Conservation (phyloP, 1,284 basidiomycete species). For the Polyporus tsugae region DNA sequence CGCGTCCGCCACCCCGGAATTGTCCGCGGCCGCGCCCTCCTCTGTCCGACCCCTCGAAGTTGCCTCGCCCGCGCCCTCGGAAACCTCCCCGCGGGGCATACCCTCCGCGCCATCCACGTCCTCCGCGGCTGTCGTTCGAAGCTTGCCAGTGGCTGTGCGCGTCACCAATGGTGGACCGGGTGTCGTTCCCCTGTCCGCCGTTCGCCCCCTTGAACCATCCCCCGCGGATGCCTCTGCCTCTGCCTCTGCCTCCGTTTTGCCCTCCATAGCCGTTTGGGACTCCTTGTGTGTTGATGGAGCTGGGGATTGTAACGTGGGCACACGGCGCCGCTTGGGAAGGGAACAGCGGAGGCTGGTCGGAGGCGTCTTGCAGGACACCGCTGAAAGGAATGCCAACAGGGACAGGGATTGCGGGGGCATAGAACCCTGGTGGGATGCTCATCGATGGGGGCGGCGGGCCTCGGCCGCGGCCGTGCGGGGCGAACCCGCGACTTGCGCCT, state of each 20-base stretch:
- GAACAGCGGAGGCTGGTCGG: neutral
- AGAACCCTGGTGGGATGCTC: neutral
- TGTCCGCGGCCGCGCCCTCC: neutral
- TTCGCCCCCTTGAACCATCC: constrained; percentile 3
- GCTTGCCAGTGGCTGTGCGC: neutral
- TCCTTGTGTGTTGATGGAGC: neutral
- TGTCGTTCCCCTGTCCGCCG: neutral
- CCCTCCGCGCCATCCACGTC: constrained; percentile 1
- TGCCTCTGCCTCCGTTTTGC: neutral
- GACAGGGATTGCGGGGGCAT: neutral
- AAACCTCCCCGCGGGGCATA: neutral
- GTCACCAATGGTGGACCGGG: neutral
- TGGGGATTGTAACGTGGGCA: neutral
- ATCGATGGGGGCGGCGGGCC: neutral
- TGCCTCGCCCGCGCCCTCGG: constrained; percentile 4
- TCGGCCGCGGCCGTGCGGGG: neutral
- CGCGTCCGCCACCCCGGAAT: neutral
- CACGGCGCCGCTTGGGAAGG: neutral
- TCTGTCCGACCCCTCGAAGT: neutral
- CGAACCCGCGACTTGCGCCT: neutral
- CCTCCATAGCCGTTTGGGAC: neutral
- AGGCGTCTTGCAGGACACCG: neutral
- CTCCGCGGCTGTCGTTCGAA: neutral
- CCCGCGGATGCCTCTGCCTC: neutral
- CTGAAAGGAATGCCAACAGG: neutral